Percentiles rank a stretch among this genome's conserved stretches.
phyloP scores from a whole-genome alignment of 306 rosid species.

The Medicago truncatula region MtrunA17r5.0-ANR NC_053045.1:28266501-28267000 shows the following conservation, averaged over 20 bases:
- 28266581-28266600: constrained; percentile 20
- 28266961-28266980: constrained; percentile 85
- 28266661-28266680: constrained; percentile 37
- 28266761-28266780: constrained; percentile 78
- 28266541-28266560: constrained; percentile 34
- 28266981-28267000: constrained; percentile 87
- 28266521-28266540: neutral
- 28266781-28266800: neutral
- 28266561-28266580: constrained; percentile 16
- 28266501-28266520: neutral
- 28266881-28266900: constrained; percentile 27
- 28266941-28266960: constrained; percentile 82
- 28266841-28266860: constrained; percentile 16
- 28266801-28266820: constrained; percentile 2
- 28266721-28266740: constrained; percentile 98
- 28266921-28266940: constrained; percentile 57
- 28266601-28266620: constrained; percentile 16
- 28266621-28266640: neutral
- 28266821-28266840: constrained; percentile 6
- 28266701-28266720: constrained; percentile 95
- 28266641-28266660: neutral
- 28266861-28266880: too few species aligned
- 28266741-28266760: constrained; percentile 91
- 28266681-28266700: constrained; percentile 47
- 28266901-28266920: constrained; percentile 41